Evolutionary conservation across 1,139 yeast genomes (phyloP).

Genomic region (Blastobotrys raffinosifermentans): DNA sequence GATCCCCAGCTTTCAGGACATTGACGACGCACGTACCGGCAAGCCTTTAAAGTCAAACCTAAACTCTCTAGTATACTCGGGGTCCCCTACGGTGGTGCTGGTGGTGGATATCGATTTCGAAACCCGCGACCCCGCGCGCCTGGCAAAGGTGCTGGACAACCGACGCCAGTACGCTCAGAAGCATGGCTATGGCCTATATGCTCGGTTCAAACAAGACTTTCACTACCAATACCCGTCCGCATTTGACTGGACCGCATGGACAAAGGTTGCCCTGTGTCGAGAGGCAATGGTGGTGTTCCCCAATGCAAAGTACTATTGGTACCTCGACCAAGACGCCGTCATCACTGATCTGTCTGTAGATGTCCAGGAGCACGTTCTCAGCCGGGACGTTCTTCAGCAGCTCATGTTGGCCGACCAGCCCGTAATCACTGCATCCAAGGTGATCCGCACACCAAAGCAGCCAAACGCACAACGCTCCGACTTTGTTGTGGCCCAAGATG

Average conservation of each 20-base stretch:
- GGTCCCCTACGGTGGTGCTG: slow-evolving; percentile 41
- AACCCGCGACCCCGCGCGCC: slow-evolving; percentile 51
- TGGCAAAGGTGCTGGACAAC: slow-evolving; percentile 67
- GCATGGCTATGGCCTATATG: slow-evolving; percentile 70
- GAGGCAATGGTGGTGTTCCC: slow-evolving; percentile 90
- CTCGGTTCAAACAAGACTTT: slow-evolving; percentile 75
- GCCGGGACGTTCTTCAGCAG: slow-evolving; percentile 44
- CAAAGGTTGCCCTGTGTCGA: slow-evolving; percentile 51
- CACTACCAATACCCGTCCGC: slow-evolving; percentile 11
- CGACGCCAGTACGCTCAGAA: slow-evolving; percentile 76
- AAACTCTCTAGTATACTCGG: neutral
- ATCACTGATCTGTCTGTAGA: slow-evolving; percentile 62
- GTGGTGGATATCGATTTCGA: slow-evolving; percentile 82
- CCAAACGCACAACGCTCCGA: slow-evolving; percentile 48
- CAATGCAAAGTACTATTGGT: slow-evolving; percentile 78
- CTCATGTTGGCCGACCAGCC: slow-evolving; percentile 63
- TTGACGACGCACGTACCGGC: neutral
- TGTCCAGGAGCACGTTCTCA: slow-evolving; percentile 52
- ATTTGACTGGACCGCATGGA: slow-evolving; percentile 43
- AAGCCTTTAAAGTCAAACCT: neutral
- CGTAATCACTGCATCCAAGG: slow-evolving; percentile 59
- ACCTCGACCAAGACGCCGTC: slow-evolving; percentile 55
- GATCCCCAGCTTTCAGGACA: neutral
- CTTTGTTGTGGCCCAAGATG: slow-evolving; percentile 63
- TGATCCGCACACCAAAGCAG: slow-evolving; percentile 63